Evolutionary conservation across 495 filamentous ascomycete species (phyloP).

Genomic region (Xylaria telfairii): DNA sequence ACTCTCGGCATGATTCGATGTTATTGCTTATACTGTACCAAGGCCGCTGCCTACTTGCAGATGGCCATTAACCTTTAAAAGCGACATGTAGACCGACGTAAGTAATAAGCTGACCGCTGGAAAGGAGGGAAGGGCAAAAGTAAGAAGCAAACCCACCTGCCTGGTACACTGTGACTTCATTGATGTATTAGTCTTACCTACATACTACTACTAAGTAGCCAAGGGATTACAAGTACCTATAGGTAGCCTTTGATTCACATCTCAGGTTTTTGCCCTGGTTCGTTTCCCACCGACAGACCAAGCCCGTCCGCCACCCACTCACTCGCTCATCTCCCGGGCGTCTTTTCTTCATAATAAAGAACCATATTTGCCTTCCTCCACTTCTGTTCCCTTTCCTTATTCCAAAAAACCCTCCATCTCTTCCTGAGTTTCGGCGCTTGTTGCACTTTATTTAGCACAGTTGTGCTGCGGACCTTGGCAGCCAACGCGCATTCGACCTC

Average conservation of each 20-base stretch:
- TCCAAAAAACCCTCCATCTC: not conserved
- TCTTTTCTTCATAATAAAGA: slow-evolving; percentile 15
- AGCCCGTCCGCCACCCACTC: slow-evolving; percentile 20
- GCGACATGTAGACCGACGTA: not conserved
- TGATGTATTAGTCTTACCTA: slow-evolving; percentile 10
- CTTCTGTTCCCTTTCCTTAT: slow-evolving; percentile 4
- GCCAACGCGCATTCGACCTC: slow-evolving; percentile 9
- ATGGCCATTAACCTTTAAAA: not conserved
- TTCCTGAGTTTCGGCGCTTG: slow-evolving; percentile 1
- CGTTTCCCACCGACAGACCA: slow-evolving; percentile 22
- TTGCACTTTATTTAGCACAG: slow-evolving; percentile 2
- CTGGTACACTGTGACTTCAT: slow-evolving; percentile 18
- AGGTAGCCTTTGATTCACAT: slow-evolving; percentile 11
- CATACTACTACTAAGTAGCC: not conserved
- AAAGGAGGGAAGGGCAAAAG: not conserved
- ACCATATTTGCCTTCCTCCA: slow-evolving; percentile 10
- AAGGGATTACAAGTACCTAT: not conserved
- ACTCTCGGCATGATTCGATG: slow-evolving; percentile 9
- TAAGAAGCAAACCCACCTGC: slow-evolving; percentile 4
- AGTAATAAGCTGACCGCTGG: slow-evolving; percentile 21
- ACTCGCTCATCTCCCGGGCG: slow-evolving; percentile 20
- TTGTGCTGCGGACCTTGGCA: slow-evolving; percentile 1
- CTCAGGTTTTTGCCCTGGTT: slow-evolving; percentile 16
- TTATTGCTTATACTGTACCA: not conserved
- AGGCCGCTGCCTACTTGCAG: not conserved